A percentile compares a stretch with the other conserved stretches of the same genome.
Conservation (phyloP, 1,139 yeast species). For the Zhuliangozyma blackwelliae region DNA sequence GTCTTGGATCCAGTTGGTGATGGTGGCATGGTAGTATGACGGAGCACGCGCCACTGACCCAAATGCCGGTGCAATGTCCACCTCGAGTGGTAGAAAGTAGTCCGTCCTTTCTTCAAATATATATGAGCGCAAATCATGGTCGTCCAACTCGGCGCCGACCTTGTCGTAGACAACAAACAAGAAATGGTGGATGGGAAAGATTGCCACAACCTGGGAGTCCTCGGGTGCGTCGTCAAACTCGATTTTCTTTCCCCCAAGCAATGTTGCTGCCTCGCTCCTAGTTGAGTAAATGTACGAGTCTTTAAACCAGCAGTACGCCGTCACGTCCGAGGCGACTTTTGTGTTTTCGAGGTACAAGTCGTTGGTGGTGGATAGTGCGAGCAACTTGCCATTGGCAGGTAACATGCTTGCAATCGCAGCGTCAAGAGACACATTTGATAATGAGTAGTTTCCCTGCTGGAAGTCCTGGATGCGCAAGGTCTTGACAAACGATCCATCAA, state of each 20-base stretch:
- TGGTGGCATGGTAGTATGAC: constrained; percentile 39
- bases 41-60: constrained; percentile 50
- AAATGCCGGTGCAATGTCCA: constrained; percentile 55
- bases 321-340: constrained; percentile 8
- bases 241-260: constrained; percentile 5
- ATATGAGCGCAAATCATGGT: constrained; percentile 14
- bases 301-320: constrained; percentile 13
- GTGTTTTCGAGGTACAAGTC: constrained; percentile 5
- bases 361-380: constrained; percentile 2
- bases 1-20: constrained; percentile 42
- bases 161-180: constrained; percentile 10
- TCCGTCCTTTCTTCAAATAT: constrained; percentile 5
- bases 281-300: constrained; percentile 8
- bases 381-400: background rate
- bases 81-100: constrained; percentile 6
- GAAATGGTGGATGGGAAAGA: constrained; percentile 1
- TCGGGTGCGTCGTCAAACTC: constrained; percentile 1
- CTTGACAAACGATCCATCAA: constrained; percentile 12
- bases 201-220: constrained; percentile 3
- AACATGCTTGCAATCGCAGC: background rate
- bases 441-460: background rate
- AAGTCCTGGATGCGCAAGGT: background rate
- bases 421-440: background rate
- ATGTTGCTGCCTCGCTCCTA: constrained; percentile 1
- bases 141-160: constrained; percentile 15